phyloP scores from a whole-genome alignment of 768 basidiomycete genomes.

The Boletus speciosus region DNA sequence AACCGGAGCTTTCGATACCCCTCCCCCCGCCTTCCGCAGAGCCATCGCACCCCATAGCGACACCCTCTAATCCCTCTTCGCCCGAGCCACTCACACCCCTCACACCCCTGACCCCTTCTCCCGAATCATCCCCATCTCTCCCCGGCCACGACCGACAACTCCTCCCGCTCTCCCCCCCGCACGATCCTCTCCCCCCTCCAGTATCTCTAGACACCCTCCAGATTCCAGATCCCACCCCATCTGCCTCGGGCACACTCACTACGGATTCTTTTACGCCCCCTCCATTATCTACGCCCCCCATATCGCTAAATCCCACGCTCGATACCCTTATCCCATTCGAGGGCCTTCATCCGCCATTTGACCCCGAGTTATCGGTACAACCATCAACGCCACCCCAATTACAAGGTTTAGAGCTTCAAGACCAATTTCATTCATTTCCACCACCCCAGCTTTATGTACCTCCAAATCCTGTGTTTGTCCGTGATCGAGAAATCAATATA shows the following conservation, averaged over 20 bases:
- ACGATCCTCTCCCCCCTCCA: slow-evolving; percentile 5
- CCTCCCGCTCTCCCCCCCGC: slow-evolving; percentile 2
- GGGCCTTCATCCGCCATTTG: slow-evolving; percentile 16
- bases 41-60: neutral
- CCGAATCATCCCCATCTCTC: slow-evolving; percentile 20
- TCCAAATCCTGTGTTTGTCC: slow-evolving; percentile 26
- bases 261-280: slow-evolving; percentile 3
- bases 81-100: slow-evolving; percentile 20
- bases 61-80: neutral
- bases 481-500: slow-evolving; percentile 34
- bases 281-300: neutral
- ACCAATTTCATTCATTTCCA: slow-evolving; percentile 24
- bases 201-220: slow-evolving; percentile 3
- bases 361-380: slow-evolving; percentile 17
- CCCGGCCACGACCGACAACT: slow-evolving; percentile 26
- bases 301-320: slow-evolving; percentile 20
- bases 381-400: slow-evolving; percentile 11
- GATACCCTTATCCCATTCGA: slow-evolving; percentile 30
- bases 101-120: slow-evolving; percentile 11
- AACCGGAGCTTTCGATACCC: slow-evolving; percentile 4
- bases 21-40: neutral
- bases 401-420: slow-evolving; percentile 22
- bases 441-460: slow-evolving; percentile 28
- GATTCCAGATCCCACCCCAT: neutral
- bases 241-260: neutral